A percentile compares a stretch with the other conserved stretches of the same genome.
phyloP scores from a whole-genome alignment of 2,329 filamentous ascomycete species.

The Ceratocystis lukuohia region DNA sequence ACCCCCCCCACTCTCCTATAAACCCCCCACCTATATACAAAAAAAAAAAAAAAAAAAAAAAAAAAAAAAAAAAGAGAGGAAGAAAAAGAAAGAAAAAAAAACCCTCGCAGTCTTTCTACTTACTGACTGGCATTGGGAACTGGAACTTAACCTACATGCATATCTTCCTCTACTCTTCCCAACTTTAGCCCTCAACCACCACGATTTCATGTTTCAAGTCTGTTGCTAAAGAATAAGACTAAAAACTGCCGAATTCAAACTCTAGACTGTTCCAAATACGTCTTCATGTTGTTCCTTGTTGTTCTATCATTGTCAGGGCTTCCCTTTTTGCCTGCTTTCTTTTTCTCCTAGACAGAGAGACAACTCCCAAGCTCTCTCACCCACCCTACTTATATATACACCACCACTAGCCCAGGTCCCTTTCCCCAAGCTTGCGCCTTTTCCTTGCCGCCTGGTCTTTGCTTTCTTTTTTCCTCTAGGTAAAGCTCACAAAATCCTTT shows the following conservation, averaged over 20 bases:
- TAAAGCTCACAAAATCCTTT: neutral
- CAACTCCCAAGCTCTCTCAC: neutral
- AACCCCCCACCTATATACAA: too few species aligned
- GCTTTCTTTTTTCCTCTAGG: neutral
- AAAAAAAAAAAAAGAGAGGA: neutral
- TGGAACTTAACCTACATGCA: constrained; percentile 7
- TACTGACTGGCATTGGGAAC: neutral
- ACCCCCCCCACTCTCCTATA: too few species aligned
- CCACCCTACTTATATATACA: neutral
- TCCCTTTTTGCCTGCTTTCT: neutral
- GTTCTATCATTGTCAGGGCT: neutral
- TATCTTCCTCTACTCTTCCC: constrained; percentile 7
- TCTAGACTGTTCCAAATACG: constrained; percentile 1
- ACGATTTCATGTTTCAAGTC: constrained; percentile 3
- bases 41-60: too few species aligned
- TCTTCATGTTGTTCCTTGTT: neutral
- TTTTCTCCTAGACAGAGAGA: neutral
- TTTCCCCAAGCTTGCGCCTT: neutral
- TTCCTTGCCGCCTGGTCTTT: neutral
- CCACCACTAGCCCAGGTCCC: neutral
- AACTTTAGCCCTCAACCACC: constrained; percentile 6
- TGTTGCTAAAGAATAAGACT: constrained; percentile 1
- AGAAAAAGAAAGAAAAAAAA: neutral
- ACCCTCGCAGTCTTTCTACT: neutral
- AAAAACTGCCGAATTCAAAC: constrained; percentile 4